Percentiles rank a stretch among this genome's conserved stretches.
Conservation (phyloP, 257 asterid genomes). For the Verbena officinalis region DNA sequence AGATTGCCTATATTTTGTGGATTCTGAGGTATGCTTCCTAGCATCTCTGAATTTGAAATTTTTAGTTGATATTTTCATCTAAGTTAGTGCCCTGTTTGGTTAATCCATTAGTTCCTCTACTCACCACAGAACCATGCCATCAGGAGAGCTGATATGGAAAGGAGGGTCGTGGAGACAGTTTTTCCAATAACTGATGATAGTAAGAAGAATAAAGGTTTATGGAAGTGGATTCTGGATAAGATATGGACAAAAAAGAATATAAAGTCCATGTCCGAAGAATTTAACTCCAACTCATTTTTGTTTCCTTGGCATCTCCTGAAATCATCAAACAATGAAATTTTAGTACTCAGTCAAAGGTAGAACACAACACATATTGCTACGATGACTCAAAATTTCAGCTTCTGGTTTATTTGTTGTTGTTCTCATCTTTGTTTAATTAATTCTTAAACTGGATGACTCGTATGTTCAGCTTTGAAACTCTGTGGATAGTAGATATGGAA, state of each 20-base stretch:
- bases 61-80: neutral
- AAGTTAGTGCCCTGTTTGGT: conserved; percentile 21
- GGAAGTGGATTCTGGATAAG: conserved; percentile 73
- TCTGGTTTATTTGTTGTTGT: conserved; percentile 8
- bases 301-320: conserved; percentile 91
- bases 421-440: conserved; percentile 19
- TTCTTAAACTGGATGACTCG: conserved; percentile 7
- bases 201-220: conserved; percentile 47
- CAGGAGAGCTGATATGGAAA: conserved; percentile 82
- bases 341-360: conserved; percentile 78
- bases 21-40: conserved; percentile 73
- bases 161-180: conserved; percentile 77
- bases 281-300: conserved; percentile 57
- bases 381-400: conserved; percentile 8
- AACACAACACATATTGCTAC: conserved; percentile 7
- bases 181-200: conserved; percentile 47
- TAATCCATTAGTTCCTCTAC: conserved; percentile 29
- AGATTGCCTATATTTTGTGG: conserved; percentile 86
- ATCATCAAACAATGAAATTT: conserved; percentile 53
- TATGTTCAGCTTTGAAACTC: conserved; percentile 68
- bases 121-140: conserved; percentile 85
- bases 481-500: conserved; percentile 77
- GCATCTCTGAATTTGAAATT: neutral
- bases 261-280: conserved; percentile 46
- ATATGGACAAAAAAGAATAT: conserved; percentile 46